Base-by-base conservation (phyloP, 2,329 filamentous ascomycete genomes). In the Colletotrichum tropicicola region DNA sequence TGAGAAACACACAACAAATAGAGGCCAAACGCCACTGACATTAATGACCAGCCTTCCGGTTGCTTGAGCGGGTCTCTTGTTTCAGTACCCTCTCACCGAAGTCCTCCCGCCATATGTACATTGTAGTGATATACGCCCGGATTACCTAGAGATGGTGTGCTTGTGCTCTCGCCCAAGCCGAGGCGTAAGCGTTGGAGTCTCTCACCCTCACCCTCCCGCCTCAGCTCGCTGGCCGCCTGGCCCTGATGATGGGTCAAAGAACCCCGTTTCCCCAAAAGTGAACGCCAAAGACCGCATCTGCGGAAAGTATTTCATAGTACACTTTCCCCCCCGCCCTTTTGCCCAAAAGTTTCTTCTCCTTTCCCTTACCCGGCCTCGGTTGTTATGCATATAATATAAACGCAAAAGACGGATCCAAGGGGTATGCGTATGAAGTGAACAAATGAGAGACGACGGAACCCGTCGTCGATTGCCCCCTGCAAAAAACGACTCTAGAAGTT, bases 381-480 rank as follows among this genome's bases (percentile, higher is more conserved):
- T 64, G 41, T 45, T 21, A 63, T 63, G 59, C 53, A 58, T 66
- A 64, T 66, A 66, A 39, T 65, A 65, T 65, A 62, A 62, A 62
- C 52, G 63, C 63, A 64, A 53, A 54, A 64, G 63, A 63, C 52
- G 60, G 59, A 66, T 63, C 59, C 63, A 62, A 57, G 48, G 63
- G 63, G 59, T 63, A 66, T 66, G 63, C 59, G 23, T 64, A 25
- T 37, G 45, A 59, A 63, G 58, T 64, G 63, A 66, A 64, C 23
- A 64, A 65, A 64, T 39, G 32, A 64, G 53, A 58, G 53, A 41
- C 57, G 58, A 32, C 52, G 59, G 35, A 12, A 41, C 43, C 45
- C 17, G 44, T 28, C 39, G 41, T 52, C 27, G 47, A 41, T 28
- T 44, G 45, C 23, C 59, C 52, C 27, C 43, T n/a, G 35, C 45